Percentiles rank a stretch among this genome's conserved stretches.
Conservation (phyloP, 495 filamentous ascomycete species). For the Penicillium ochrochloron region DNA sequence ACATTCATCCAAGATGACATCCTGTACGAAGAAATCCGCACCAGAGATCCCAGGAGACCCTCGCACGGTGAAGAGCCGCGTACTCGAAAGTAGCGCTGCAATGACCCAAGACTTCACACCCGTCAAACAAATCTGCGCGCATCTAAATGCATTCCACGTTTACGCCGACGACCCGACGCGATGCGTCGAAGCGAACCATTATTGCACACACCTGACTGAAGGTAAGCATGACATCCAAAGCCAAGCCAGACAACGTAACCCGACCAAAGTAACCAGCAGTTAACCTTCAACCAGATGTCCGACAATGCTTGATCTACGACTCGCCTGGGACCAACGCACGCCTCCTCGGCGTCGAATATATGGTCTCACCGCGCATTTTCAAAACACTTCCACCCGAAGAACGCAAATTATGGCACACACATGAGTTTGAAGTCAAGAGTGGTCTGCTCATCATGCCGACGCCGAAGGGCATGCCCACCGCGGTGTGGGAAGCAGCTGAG, state of each 20-base stretch:
- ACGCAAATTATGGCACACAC: slow-evolving; percentile 76
- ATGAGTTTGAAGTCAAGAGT: slow-evolving; percentile 86
- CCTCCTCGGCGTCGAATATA: slow-evolving; percentile 89
- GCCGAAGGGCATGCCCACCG: slow-evolving; percentile 56
- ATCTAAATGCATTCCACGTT: slow-evolving; percentile 84
- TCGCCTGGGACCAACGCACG: slow-evolving; percentile 64
- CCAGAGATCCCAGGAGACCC: slow-evolving; percentile 52
- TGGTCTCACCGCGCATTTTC: slow-evolving; percentile 78
- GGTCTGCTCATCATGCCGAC: slow-evolving; percentile 87
- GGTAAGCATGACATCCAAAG: slow-evolving; percentile 34
- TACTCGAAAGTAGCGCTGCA: slow-evolving; percentile 69
- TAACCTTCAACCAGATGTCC: slow-evolving; percentile 52
- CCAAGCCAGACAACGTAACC: background rate
- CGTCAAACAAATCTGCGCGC: slow-evolving; percentile 76
- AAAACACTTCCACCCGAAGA: slow-evolving; percentile 66
- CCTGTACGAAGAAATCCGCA: background rate
- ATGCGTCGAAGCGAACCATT: slow-evolving; percentile 80
- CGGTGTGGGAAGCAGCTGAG: slow-evolving; percentile 76
- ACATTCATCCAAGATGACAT: slow-evolving; percentile 14
- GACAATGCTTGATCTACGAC: slow-evolving; percentile 90
- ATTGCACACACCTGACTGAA: slow-evolving; percentile 79
- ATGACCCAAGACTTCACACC: slow-evolving; percentile 72
- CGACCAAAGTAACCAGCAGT: background rate
- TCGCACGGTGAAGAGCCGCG: slow-evolving; percentile 56
- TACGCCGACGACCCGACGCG: slow-evolving; percentile 72